Evolutionary conservation across 2,329 filamentous ascomycete species (phyloP), one percentile per base, ranked within the genome.

Genomic region (Cytospora leucostoma): DNA sequence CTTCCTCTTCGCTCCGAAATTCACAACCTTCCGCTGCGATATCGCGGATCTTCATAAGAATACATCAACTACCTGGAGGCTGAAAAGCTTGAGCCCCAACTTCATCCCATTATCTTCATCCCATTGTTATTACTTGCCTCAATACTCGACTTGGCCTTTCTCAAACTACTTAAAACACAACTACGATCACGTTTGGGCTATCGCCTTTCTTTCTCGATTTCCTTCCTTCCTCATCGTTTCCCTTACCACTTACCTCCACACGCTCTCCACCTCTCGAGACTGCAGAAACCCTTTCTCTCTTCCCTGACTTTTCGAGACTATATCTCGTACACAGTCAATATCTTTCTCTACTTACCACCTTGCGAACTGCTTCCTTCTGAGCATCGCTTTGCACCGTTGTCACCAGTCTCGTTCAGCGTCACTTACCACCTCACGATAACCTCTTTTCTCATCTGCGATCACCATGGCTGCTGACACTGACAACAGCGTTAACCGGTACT

Each of bases 401-500:
- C 53, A 53, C 13, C 19, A 47, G 17, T 19, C 34, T 33, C 51
- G 11, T 10, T 17, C 8, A 47, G 21, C 44, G 21, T 21, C 8
- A 47, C 19, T 61, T 49, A n/a, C 15, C 3, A 17, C 12, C 19
- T 44, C 15, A 40, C 17, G 38, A 54, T 27, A 11, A 35, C 17
- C 17, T 44, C 35, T 33, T 59, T n/a, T 40, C 12, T 56, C 17
- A 47, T 7, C 61, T 47, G n/a, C n/a, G 44, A 47, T 12, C 44
- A 47, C 19, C 32, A 38, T 19, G 12, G 49, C 34, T 49, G 56
- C 61, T 66, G 47, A 66, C 61, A 35, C 38, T 58, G 55, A 44
- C 40, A 53, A 55, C 70, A 96, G 92, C 69, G 82, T 89, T 65
- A 96, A 97, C 74, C 90, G 94, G 68, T 96, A 96, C 76, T 97